These are phyloP conservation scores for Xylaria sp. DNA, from an alignment of 2,329 filamentous ascomycete species.

Conservation along the genomic window DNA sequence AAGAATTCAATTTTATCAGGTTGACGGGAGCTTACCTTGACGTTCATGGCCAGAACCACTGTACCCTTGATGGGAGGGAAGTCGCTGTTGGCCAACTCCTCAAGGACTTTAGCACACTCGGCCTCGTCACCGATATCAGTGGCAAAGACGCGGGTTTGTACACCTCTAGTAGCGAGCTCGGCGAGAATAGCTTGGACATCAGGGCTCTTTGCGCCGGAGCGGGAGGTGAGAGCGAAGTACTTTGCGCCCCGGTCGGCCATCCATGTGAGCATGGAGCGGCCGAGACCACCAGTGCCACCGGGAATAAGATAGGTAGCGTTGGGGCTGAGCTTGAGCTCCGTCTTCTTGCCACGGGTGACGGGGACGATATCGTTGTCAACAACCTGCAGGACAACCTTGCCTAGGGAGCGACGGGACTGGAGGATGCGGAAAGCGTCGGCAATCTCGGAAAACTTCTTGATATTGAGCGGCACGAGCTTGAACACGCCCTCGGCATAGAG, in stretches of 20 bases:
- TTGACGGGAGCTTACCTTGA: constrained; percentile 32
- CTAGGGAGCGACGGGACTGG: constrained; percentile 34
- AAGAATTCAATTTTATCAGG: too few relatives aligned
- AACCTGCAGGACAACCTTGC: constrained; percentile 37
- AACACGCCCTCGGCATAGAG: constrained; percentile 34
- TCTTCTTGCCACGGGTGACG: constrained; percentile 34
- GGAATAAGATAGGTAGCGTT: constrained; percentile 43
- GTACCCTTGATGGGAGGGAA: constrained; percentile 37
- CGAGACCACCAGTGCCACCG: constrained; percentile 44
- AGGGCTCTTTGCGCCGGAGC: constrained; percentile 35
- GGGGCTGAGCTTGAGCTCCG: constrained; percentile 33
- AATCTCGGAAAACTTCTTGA: constrained; percentile 39
- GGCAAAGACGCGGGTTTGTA: constrained; percentile 32
- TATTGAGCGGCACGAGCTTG: constrained; percentile 36
- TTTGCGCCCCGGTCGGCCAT: constrained; percentile 42
- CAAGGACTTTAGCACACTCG: constrained; percentile 34
- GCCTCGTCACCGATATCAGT: constrained; percentile 33
- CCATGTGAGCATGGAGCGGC: constrained; percentile 40
- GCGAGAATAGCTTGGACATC: constrained; percentile 36
- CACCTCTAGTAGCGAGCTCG: constrained; percentile 32
- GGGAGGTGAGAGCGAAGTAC: constrained; percentile 40
- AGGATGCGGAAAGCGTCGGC: constrained; percentile 38
- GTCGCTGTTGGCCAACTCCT: constrained; percentile 32
- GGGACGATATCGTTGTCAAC: constrained; percentile 35
- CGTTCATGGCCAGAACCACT: constrained; percentile 38